phyloP scores from a whole-genome alignment of 257 asterid genomes.

The Solanum commersonii region DNA sequence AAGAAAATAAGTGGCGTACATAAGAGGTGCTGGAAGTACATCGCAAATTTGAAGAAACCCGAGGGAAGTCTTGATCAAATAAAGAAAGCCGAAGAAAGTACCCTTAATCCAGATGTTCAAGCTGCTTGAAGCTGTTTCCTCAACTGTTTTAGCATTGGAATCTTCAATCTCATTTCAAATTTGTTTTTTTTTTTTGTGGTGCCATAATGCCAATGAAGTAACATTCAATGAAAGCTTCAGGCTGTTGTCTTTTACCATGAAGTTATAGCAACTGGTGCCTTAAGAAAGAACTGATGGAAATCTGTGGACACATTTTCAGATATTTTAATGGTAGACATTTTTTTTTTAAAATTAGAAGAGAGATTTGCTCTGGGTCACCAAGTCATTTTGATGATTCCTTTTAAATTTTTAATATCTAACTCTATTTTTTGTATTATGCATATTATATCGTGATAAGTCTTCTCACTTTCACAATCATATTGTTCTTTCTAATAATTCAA shows the following conservation, averaged over 20 bases:
- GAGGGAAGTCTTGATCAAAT: constrained; percentile 15
- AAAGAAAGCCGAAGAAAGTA: constrained; percentile 22
- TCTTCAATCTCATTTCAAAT: neutral
- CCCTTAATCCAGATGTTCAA: constrained; percentile 30
- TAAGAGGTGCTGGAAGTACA: constrained; percentile 89
- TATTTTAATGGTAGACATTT: neutral
- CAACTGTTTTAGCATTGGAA: neutral
- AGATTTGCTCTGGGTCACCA: neutral
- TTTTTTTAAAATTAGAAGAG: neutral
- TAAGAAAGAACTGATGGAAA: neutral
- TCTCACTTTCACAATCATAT: neutral
- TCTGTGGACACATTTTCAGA: neutral
- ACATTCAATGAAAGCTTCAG: neutral
- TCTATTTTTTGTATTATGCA: neutral
- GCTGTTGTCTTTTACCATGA: neutral
- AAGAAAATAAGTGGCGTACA: constrained; percentile 96
- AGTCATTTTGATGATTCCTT: neutral
- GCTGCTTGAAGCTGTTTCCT: constrained; percentile 24
- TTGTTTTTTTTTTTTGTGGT: neutral
- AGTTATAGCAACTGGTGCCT: neutral
- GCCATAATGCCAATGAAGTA: neutral
- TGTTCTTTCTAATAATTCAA: neutral
- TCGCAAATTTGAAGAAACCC: constrained; percentile 28
- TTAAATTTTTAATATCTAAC: neutral
- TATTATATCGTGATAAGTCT: neutral